phyloP scores from a whole-genome alignment of 345 rosid species.

The Bruguiera parviflora region DNA sequence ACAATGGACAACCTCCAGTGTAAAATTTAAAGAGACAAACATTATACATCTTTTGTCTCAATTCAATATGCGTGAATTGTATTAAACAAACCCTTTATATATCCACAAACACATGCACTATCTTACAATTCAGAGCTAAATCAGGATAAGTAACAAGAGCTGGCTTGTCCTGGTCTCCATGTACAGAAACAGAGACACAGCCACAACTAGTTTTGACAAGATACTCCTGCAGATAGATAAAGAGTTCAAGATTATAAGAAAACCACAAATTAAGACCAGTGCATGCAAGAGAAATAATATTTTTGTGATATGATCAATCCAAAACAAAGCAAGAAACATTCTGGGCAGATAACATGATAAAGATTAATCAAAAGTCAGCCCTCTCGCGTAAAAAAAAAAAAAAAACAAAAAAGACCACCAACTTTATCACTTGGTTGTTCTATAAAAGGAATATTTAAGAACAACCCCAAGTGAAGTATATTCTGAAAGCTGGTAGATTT shows the following conservation, averaged over 20 bases:
- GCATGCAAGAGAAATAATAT: background rate
- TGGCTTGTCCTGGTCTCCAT: conserved; percentile 81
- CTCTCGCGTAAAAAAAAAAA: background rate
- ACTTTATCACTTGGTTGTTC: background rate
- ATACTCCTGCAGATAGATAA: conserved; percentile 53
- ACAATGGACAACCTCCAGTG: background rate
- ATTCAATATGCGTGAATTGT: conserved; percentile 9
- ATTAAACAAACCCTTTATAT: no score
- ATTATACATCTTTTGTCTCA: background rate
- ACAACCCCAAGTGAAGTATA: conserved; percentile 26
- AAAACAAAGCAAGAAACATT: background rate
- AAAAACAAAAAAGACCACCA: background rate
- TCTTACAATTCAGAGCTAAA: conserved; percentile 78
- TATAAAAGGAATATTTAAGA: background rate
- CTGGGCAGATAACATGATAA: background rate
- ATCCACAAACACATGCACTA: no score
- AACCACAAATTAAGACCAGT: background rate
- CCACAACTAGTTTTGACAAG: conserved; percentile 66
- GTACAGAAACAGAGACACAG: conserved; percentile 75
- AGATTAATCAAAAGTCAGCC: background rate
- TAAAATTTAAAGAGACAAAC: background rate
- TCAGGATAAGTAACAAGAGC: conserved; percentile 87
- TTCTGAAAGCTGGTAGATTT: conserved; percentile 2
- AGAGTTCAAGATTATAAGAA: conserved; percentile 7
- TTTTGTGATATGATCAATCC: background rate